Conservation (phyloP, 1,284 basidiomycete species). For the Sporisorium graminicola region DNA sequence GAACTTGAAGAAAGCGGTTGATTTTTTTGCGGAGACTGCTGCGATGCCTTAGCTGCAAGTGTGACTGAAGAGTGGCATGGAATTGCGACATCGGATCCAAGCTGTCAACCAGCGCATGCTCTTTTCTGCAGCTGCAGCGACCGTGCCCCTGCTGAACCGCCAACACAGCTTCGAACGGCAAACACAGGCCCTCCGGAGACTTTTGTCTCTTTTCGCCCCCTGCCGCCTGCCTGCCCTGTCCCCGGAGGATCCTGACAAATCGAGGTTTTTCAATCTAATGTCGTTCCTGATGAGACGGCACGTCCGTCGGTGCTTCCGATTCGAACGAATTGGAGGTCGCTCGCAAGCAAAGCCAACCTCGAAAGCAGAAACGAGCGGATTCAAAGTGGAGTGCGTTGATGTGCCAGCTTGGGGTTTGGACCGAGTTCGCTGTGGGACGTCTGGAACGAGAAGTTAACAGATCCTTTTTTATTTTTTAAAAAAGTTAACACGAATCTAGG, state of each 20-base stretch:
- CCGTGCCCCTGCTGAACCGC: background rate
- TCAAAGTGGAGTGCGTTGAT: too few species aligned
- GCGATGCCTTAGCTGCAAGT: slow-evolving; percentile 20
- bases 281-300: too few species aligned
- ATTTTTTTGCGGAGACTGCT: slow-evolving; percentile 3
- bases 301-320: too few species aligned
- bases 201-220: too few species aligned
- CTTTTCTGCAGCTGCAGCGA: slow-evolving; percentile 2
- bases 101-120: slow-evolving; percentile 30
- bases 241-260: too few species aligned
- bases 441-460: slow-evolving; percentile 50
- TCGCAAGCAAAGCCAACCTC: too few species aligned
- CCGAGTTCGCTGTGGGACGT: slow-evolving; percentile 28
- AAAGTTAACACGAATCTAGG: slow-evolving; percentile 3
- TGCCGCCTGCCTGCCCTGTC: too few species aligned
- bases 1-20: slow-evolving; percentile 6
- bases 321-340: too few species aligned
- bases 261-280: too few species aligned
- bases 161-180: background rate
- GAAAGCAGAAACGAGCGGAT: too few species aligned
- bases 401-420: too few species aligned
- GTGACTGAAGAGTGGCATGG: slow-evolving; percentile 33
- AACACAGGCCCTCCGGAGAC: background rate
- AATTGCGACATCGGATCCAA: slow-evolving; percentile 42
- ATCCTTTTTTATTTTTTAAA: background rate